Evolutionary conservation across 202 grass and related monocot species (phyloP).

Genomic region (Carex arenaria): DNA sequence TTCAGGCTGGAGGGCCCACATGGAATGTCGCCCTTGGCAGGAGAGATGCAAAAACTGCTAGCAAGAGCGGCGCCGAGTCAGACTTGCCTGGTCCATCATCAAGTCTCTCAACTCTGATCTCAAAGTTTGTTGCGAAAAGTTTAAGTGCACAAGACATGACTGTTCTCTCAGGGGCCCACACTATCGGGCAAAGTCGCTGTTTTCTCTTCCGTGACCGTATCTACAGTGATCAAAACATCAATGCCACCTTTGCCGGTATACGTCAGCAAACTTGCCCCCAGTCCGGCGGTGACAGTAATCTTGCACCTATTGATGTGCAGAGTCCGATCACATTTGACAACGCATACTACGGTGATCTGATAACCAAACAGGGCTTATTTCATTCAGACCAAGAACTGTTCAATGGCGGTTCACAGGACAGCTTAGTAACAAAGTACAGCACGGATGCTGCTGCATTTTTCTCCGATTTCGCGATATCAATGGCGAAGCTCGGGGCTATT

Average conservation of each 20-base stretch:
- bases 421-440: slow-evolving; percentile 47
- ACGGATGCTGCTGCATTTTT: slow-evolving; percentile 15
- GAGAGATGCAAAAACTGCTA: slow-evolving; percentile 58
- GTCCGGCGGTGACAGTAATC: slow-evolving; percentile 32
- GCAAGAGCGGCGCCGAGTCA: slow-evolving; percentile 43
- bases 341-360: slow-evolving; percentile 5
- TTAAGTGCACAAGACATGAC: slow-evolving; percentile 30
- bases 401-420: slow-evolving; percentile 64
- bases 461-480: slow-evolving; percentile 44
- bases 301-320: slow-evolving; percentile 57
- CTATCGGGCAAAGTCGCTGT: slow-evolving; percentile 52
- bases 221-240: slow-evolving; percentile 51
- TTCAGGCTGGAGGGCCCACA: slow-evolving; percentile 48
- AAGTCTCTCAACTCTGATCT: slow-evolving; percentile 44
- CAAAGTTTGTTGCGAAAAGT: slow-evolving; percentile 41
- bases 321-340: slow-evolving; percentile 32
- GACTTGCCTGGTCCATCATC: slow-evolving; percentile 53
- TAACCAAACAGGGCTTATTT: slow-evolving; percentile 60
- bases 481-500: slow-evolving; percentile 66
- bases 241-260: slow-evolving; percentile 39
- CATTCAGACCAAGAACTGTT: slow-evolving; percentile 90
- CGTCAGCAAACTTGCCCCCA: slow-evolving; percentile 47
- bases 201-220: slow-evolving; percentile 57
- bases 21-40: slow-evolving; percentile 67
- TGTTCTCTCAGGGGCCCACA: slow-evolving; percentile 58